Evolutionary conservation across 345 rosid species (phyloP).

Genomic region (Populus deltoides): DNA sequence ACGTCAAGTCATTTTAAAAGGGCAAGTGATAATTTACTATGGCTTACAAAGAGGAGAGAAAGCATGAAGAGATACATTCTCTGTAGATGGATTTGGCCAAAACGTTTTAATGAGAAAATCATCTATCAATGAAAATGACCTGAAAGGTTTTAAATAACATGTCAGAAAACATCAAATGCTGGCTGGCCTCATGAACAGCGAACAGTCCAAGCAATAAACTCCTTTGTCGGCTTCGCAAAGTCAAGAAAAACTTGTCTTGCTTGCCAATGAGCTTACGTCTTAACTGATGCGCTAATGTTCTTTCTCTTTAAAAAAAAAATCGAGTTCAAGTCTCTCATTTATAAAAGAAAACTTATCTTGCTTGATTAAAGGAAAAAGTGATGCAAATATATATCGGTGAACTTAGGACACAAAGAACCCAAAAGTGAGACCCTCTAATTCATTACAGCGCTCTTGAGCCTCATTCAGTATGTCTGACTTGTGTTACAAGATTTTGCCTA

Average conservation of each 20-base stretch:
- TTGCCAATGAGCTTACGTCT: neutral
- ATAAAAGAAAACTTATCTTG: neutral
- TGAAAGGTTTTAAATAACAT: constrained; percentile 3
- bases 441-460: neutral
- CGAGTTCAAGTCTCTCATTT: too few relatives aligned
- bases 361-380: neutral
- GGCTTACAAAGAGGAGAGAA: too few relatives aligned
- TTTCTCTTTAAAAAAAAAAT: too few relatives aligned
- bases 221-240: neutral
- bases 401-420: neutral
- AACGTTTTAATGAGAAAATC: neutral
- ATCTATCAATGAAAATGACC: neutral
- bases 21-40: too few relatives aligned
- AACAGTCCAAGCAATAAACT: neutral
- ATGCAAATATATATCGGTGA: neutral
- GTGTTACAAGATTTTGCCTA: too few relatives aligned
- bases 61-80: neutral
- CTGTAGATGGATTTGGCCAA: neutral
- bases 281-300: too few relatives aligned
- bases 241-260: neutral
- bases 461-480: too few relatives aligned
- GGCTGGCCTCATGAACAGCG: neutral
- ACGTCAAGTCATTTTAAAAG: neutral
- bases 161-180: neutral
- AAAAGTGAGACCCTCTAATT: neutral